Conservation (phyloP, 139 green algal species). For the Nannochloris sp. region DNA sequence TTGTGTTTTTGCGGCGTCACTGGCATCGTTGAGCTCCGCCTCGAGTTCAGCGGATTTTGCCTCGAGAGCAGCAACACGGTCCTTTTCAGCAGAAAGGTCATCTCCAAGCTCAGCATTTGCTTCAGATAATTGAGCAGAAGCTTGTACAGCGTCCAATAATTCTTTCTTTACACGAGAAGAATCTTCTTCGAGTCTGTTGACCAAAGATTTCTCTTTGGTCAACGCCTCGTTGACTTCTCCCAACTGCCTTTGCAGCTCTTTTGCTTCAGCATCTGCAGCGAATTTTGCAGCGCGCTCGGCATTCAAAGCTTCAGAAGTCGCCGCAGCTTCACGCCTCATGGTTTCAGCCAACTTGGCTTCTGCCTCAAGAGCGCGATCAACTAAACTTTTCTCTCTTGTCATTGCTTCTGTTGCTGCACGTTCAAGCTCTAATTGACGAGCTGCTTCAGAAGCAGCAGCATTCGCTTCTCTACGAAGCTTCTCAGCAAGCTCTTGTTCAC, state of each 20-base stretch:
- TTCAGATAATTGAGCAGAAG: not conserved
- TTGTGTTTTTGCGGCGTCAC: slow-evolving; percentile 5
- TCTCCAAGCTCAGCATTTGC: slow-evolving; percentile 7
- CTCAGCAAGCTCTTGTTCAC: slow-evolving; percentile 18
- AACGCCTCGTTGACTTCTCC: slow-evolving; percentile 7
- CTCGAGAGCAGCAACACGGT: slow-evolving; percentile 16
- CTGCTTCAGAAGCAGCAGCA: not conserved
- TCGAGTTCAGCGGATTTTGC: slow-evolving; percentile 6
- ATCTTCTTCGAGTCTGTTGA: slow-evolving; percentile 10
- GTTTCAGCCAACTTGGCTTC: slow-evolving; percentile 26
- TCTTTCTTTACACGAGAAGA: not conserved
- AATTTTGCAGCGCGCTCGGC: slow-evolving; percentile 42
- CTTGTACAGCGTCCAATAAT: slow-evolving; percentile 3
- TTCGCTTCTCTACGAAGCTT: slow-evolving; percentile 13
- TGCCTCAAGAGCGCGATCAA: slow-evolving; percentile 27
- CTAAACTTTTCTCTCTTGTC: slow-evolving; percentile 16
- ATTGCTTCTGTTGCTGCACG: slow-evolving; percentile 15
- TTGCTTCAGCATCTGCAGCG: slow-evolving; percentile 42
- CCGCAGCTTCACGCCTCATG: slow-evolving; percentile 29
- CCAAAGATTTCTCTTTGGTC: slow-evolving; percentile 7
- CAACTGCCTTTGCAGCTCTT: slow-evolving; percentile 34
- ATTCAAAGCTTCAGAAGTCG: slow-evolving; percentile 25
- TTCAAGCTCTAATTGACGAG: slow-evolving; percentile 29
- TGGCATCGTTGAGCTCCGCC: slow-evolving; percentile 7
- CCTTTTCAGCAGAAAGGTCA: slow-evolving; percentile 1